Base-by-base conservation (phyloP, 345 rosid genomes). In the Aquilaria sinensis region DNA sequence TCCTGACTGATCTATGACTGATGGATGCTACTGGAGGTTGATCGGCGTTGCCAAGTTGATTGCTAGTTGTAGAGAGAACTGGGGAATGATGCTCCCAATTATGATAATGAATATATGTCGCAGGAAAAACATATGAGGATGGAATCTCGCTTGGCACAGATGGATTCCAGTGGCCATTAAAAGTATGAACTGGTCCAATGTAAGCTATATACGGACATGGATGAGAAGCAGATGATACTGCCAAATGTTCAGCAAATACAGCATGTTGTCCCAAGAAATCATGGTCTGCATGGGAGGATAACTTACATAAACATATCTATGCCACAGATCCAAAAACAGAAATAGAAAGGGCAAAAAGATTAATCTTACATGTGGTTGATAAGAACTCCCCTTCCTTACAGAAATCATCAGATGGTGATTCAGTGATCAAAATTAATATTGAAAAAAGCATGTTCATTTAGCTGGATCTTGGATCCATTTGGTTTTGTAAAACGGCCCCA, bases 371-470 rank as follows among this genome's bases (percentile, higher is more conserved):
- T 70, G 81, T 76, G 61, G 80, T 80, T 61, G 83, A 78, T 49
- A 77, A 83, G 65, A 77, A 70, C 55, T 87, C 94, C 60, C 75
- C 61, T 76, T 82, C 94, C 85, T 90, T 87, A 79, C 61, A 75
- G 75, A 16, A 53, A 75, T 65, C 4, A 37, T 37, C 43, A 37
- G 43, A 37, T 37, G 43, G 43, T 37, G 43, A 37, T 37, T 37
- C 43, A 37, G 43, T 37, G 43, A 37, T 37, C 43, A 8, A 37
- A 37, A 37, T 37, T 37, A 37, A 37, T 51, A 62, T 77, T 67
- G 76, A 66, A 58, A 56, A 76, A 47, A 43, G 47, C 55, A 37
- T 14, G 14, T 5, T 48, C 55, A 37, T 4, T 37, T 37, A 37
- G 2, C 43, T 37, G 43, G 43, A 37, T 37, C 43, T 37, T 37